Evolutionary conservation across 1,139 yeast species (phyloP), one percentile per base, ranked within the genome.

Genomic region (Geotrichum klebahnii): DNA sequence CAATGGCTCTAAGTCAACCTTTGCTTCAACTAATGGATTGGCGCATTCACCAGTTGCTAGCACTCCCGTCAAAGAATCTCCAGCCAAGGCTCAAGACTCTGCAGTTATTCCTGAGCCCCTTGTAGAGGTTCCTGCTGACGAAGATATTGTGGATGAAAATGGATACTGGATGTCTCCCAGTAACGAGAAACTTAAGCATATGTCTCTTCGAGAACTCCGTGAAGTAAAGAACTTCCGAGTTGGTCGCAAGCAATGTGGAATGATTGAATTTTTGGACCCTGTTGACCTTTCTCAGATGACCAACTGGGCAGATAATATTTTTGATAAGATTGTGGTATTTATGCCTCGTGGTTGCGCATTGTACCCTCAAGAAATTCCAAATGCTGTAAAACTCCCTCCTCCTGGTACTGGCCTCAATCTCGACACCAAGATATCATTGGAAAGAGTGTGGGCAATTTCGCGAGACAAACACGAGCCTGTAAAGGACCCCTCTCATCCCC

Each of bases 141-240:
- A 73, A 43, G 72, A 72, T 41, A 64, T 72, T 35, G 72, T 68
- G 36, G 75, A 75, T 43, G 83, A 80, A 26, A 79, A 84, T 44
- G 96, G 92, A 1, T 94, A 90, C 67, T 94, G 95, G 89, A 82
- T 83, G 46, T 78, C 86, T 1, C 98, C 98, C 20, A 72, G 89
- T 3, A 62, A 83, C 43, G 76, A 80, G 5, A 81, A 81, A 50
- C 71, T 92, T 52, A 75, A 78, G 53, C 69, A 75, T 38, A 74
- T 78, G 74, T 66, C 88, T 0, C 71, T 85, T 43, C 69, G 79
- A 9, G 84, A 87, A 55, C 75, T 89, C 46, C 79, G 84, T 51
- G 63, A 77, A 10, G 82, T 92, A n/a, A 60, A 73, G 28, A 71
- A 80, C 53, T 83, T 90, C 65, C 77, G 77, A 28, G 80, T 94